phyloP scores from a whole-genome alignment of 176 grass and related monocot genomes.

The Tillandsia leiboldiana region DNA sequence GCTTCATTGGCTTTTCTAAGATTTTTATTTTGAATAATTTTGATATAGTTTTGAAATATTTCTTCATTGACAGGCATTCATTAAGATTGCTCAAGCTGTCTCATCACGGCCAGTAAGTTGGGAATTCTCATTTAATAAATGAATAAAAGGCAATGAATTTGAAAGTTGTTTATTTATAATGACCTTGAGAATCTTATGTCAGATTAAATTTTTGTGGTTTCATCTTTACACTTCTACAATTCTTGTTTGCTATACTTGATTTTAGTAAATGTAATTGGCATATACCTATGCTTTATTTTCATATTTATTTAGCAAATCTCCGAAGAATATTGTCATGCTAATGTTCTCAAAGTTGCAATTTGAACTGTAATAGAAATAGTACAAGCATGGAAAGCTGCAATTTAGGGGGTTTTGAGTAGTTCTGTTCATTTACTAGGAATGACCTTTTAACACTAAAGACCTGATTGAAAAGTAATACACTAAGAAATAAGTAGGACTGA shows the following conservation, averaged over 20 bases:
- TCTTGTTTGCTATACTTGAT: background rate
- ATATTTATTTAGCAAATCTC: background rate
- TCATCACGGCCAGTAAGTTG: slow-evolving; percentile 69
- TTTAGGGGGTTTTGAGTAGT: background rate
- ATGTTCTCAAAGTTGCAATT: background rate
- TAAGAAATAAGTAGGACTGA: background rate
- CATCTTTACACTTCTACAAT: background rate
- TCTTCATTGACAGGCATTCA: slow-evolving; percentile 54
- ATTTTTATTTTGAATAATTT: background rate
- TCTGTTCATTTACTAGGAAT: no score
- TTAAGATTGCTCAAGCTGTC: slow-evolving; percentile 94
- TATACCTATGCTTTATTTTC: background rate
- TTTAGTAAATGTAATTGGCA: background rate
- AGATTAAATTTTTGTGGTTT: background rate
- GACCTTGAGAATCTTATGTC: background rate
- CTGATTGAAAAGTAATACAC: background rate
- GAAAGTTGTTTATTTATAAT: background rate
- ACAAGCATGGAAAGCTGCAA: background rate
- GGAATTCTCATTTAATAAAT: background rate
- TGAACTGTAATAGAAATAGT: background rate
- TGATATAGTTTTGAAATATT: slow-evolving; percentile 6
- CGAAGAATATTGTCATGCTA: background rate
- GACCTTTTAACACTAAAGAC: no score
- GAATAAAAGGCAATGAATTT: background rate
- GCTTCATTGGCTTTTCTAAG: background rate